Conservation (phyloP, 306 rosid genomes). For the Glycine tomentella region DNA sequence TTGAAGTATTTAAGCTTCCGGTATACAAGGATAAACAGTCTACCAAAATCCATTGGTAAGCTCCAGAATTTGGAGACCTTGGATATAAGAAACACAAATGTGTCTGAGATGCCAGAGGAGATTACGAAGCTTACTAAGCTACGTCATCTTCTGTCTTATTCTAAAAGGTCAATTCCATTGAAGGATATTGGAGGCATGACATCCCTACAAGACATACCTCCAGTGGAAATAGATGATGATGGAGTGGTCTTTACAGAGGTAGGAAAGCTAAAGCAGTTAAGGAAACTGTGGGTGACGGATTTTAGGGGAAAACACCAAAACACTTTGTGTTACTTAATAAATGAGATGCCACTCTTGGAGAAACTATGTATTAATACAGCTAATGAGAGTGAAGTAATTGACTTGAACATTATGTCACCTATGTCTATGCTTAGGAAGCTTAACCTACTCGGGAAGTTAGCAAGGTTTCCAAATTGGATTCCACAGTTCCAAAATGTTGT, state of each 20-base stretch:
- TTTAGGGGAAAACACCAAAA: no score
- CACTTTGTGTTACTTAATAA: no score
- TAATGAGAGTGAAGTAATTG: neutral
- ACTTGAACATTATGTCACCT: neutral
- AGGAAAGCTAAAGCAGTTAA: no score
- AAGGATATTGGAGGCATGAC: no score
- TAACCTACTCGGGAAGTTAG: rapidly evolving
- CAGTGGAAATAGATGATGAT: no score
- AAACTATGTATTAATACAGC: no score
- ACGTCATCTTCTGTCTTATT: no score
- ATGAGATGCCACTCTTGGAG: no score
- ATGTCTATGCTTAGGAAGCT: neutral
- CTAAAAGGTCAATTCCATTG: no score
- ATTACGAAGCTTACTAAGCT: neutral
- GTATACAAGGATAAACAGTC: neutral
- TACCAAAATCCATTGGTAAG: slow-evolving; percentile 33
- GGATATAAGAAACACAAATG: neutral
- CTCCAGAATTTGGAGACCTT: slow-evolving; percentile 41
- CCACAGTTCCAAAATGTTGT: neutral
- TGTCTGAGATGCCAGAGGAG: neutral
- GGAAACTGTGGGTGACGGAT: no score
- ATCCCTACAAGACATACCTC: no score
- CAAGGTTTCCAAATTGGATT: neutral
- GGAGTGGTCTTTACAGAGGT: no score
- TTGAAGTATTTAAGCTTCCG: slow-evolving; percentile 38